phyloP scores from a whole-genome alignment of 2,329 filamentous ascomycete genomes.

The Cercospora janseana region DNA sequence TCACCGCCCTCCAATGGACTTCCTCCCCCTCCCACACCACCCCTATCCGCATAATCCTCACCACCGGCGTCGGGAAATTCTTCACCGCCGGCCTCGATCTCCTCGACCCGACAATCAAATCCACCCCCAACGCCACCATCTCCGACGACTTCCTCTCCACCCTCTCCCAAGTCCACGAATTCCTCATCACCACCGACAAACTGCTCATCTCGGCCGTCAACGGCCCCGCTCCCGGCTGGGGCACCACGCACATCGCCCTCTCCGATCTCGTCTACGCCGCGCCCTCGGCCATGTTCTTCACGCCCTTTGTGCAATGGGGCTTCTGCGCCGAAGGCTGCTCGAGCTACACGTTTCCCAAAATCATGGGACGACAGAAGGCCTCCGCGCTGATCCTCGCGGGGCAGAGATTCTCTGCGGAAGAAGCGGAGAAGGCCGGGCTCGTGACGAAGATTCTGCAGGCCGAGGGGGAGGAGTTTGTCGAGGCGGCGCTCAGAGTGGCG shows the following conservation, averaged over 20 bases:
- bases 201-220: constrained; percentile 26
- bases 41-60: constrained; percentile 27
- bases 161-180: constrained; percentile 21
- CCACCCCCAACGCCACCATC: constrained; percentile 20
- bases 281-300: constrained; percentile 28
- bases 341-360: constrained; percentile 19
- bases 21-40: constrained; percentile 5
- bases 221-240: constrained; percentile 26
- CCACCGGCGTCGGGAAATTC: constrained; percentile 28
- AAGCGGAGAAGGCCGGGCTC: constrained; percentile 23
- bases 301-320: constrained; percentile 30
- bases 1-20: constrained; percentile 25
- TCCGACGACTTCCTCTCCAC: constrained; percentile 22
- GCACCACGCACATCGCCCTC: constrained; percentile 21
- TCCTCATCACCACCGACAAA: constrained; percentile 26
- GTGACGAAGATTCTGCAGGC: constrained; percentile 24
- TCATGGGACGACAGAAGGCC: constrained; percentile 29
- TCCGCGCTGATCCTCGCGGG: constrained; percentile 26
- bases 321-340: constrained; percentile 29
- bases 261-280: constrained; percentile 28
- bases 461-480: constrained; percentile 23
- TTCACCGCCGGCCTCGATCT: constrained; percentile 28
- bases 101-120: constrained; percentile 21
- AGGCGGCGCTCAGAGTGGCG: constrained; percentile 25
- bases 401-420: constrained; percentile 21